Evolutionary conservation across 495 filamentous ascomycete species (phyloP), one percentile per base, ranked within the genome.

Genomic region (Pseudomonodictys pantanalensis): DNA sequence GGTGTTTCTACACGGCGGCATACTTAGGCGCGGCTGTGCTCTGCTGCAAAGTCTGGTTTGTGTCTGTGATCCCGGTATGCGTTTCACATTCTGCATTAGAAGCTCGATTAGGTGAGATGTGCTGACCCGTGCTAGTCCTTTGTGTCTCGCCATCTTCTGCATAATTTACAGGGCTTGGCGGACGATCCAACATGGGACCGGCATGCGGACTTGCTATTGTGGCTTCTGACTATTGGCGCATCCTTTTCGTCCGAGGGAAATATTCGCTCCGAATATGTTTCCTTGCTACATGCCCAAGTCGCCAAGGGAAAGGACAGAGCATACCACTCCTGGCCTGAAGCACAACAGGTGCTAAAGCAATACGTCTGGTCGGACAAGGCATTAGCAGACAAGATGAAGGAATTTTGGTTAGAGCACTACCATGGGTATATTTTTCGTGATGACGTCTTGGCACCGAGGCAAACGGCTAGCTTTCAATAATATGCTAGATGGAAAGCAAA

Each of bases 341-440:
- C 71, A 29, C 62, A 65, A 39, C 54, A 38, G 29, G 50, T 70
- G 29, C 45, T 76, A 35, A 68, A 63, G 66, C 57, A 64, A 33
- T 76, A 73, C 45, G 68, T 75, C 47, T 77, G 73, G 75, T 77
- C 72, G 3, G 73, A 76, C 5, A 71, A 68, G 18, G 71, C 73
- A 46, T 76, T 75, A 35, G 28, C 50, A 29, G 38, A 60, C 8
- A 67, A 69, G 6, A 56, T 71, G 2, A 70, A 67, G 58, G 53
- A 52, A 10, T 68, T 76, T 29, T 75, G 71, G 71, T 35, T 35
- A 35, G 32, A 15, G 32, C 15, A 35, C 32, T 35, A n/a, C n/a
- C n/a, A n/a, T n/a, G n/a, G n/a, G n/a, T n/a, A 35, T 35, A 35
- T 35, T 15, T 35, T 15, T 35, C 32, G 32, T 35, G 32, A 35